Conservation (phyloP, 345 rosid species). For the Euphorbia pulcherrima region DNA sequence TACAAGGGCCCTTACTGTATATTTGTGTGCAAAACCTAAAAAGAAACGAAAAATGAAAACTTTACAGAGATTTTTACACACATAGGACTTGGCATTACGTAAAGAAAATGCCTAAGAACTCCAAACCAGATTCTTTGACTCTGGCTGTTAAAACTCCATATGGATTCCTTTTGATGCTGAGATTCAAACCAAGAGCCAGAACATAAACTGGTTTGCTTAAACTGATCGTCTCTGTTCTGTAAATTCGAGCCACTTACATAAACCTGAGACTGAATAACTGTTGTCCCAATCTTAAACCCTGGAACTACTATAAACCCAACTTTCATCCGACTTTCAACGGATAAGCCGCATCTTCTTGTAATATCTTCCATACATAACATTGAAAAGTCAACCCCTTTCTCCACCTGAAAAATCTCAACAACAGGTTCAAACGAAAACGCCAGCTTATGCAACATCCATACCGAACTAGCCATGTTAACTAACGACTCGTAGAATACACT, state of each 20-base stretch:
- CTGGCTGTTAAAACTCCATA: too few species aligned
- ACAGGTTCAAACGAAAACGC: constrained; percentile 78
- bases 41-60: background rate
- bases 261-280: constrained; percentile 72
- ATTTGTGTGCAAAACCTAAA: constrained; percentile 13
- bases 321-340: constrained; percentile 42
- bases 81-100: constrained; percentile 13
- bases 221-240: constrained; percentile 32
- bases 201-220: background rate
- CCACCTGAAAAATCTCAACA: constrained; percentile 82
- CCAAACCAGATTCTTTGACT: too few species aligned
- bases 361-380: constrained; percentile 86
- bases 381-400: constrained; percentile 72
- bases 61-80: constrained; percentile 38
- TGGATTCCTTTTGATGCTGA: background rate
- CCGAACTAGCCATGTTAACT: constrained; percentile 76
- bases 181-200: constrained; percentile 8
- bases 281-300: constrained; percentile 74
- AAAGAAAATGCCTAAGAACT: constrained; percentile 11
- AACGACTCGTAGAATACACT: constrained; percentile 66
- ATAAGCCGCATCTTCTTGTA: constrained; percentile 30
- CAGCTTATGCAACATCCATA: constrained; percentile 76
- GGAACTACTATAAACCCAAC: constrained; percentile 92
- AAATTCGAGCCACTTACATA: constrained; percentile 50
- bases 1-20: constrained; percentile 21